Percentiles rank a stretch among this genome's conserved stretches.
These are phyloP conservation scores for Penicillium psychrofluorescens DNA, from an alignment of 495 filamentous ascomycete species.

Conservation along the genomic window DNA sequence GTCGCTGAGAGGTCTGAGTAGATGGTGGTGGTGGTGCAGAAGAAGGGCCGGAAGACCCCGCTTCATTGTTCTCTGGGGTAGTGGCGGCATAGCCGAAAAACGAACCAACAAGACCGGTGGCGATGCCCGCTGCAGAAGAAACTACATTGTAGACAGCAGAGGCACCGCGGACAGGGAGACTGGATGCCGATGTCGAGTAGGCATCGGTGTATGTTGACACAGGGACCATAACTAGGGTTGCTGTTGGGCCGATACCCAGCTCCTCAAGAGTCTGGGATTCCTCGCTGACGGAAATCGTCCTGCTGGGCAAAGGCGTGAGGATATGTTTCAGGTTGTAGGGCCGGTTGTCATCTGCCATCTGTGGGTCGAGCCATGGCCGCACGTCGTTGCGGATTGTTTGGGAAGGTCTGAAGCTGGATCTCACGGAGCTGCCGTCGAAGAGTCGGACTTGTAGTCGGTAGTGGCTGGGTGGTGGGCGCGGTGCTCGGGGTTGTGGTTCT, in stretches of 20 bases:
- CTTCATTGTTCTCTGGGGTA: constrained; percentile 5
- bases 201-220: constrained; percentile 54
- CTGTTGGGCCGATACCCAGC: constrained; percentile 65
- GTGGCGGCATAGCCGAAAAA: constrained; percentile 45
- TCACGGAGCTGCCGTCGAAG: constrained; percentile 75
- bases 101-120: constrained; percentile 46
- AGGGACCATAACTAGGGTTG: constrained; percentile 77
- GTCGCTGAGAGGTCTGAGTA: constrained; percentile 4
- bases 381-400: constrained; percentile 62
- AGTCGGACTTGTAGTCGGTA: constrained; percentile 72
- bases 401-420: constrained; percentile 57
- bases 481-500: constrained; percentile 5
- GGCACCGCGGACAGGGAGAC: constrained; percentile 36
- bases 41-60: constrained; percentile 4
- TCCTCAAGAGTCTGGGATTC: constrained; percentile 60
- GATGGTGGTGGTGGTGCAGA: constrained; percentile 7
- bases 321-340: constrained; percentile 84
- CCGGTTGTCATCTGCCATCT: constrained; percentile 37
- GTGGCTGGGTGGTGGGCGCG: constrained; percentile 24
- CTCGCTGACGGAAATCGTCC: constrained; percentile 61
- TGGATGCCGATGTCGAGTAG: constrained; percentile 39
- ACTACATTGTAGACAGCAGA: constrained; percentile 38
- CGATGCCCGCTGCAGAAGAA: constrained; percentile 31
- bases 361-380: constrained; percentile 65
- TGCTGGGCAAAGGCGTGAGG: constrained; percentile 69